phyloP scores from a whole-genome alignment of 106 monocot species.

The Narthecium ossifragum region DNA sequence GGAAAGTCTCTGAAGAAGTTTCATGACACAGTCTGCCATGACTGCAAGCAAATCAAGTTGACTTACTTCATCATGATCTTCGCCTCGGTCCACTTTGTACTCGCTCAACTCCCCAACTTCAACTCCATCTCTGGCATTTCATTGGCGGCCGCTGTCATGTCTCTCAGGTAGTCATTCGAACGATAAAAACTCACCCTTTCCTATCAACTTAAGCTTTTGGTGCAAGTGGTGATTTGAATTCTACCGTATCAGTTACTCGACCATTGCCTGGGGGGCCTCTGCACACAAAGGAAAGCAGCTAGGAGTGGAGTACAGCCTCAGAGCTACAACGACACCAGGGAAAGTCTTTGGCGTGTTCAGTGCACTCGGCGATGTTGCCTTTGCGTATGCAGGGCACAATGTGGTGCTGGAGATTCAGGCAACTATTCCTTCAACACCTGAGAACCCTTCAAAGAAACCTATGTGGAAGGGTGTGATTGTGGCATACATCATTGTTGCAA shows the following conservation, averaged over 20 bases:
- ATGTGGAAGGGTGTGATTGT: constrained; percentile 23
- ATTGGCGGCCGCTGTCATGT: constrained; percentile 30
- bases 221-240: no score
- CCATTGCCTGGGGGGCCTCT: constrained; percentile 15
- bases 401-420: constrained; percentile 32
- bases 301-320: constrained; percentile 4
- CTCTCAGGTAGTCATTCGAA: constrained; percentile 20
- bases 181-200: no score
- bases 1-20: constrained; percentile 24
- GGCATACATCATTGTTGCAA: constrained; percentile 17
- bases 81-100: constrained; percentile 16
- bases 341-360: constrained; percentile 10
- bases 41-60: constrained; percentile 9
- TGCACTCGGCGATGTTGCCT: constrained; percentile 21
- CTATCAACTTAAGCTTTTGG: no score
- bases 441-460: constrained; percentile 19
- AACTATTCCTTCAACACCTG: constrained; percentile 28
- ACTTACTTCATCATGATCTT: constrained; percentile 32
- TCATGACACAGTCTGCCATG: constrained; percentile 9
- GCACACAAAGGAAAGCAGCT: constrained; percentile 3
- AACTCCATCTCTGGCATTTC: constrained; percentile 27
- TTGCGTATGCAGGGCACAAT: constrained; percentile 29
- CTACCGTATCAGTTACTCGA: constrained; percentile 14
- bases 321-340: neutral
- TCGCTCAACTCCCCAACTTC: constrained; percentile 24